Percentiles rank a stretch among this genome's conserved stretches.
These are phyloP conservation scores for Neurospora sp. DNA, from an alignment of 495 filamentous ascomycete genomes.

Conservation along the genomic window DNA sequence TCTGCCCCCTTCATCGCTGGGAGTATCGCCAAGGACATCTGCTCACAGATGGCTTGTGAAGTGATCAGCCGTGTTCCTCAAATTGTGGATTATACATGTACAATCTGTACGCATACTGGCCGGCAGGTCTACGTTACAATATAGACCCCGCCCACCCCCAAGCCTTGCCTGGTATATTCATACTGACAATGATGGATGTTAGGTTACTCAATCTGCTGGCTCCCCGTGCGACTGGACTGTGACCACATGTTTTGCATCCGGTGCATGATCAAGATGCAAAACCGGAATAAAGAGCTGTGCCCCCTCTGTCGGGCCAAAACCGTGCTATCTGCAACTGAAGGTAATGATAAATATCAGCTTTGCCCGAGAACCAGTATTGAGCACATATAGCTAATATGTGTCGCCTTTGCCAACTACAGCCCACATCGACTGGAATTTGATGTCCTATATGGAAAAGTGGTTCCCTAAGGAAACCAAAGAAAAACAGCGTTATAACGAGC, in stretches of 20 bases:
- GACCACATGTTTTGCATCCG: slow-evolving; percentile 61
- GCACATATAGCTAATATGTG: neutral
- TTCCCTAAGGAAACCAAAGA: slow-evolving; percentile 62
- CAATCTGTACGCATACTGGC: slow-evolving; percentile 44
- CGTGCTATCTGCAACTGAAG: slow-evolving; percentile 48
- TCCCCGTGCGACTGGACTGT: slow-evolving; percentile 58
- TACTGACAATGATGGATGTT: neutral
- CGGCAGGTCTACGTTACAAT: neutral
- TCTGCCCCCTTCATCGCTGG: slow-evolving; percentile 42
- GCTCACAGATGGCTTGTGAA: slow-evolving; percentile 52
- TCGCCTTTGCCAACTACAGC: slow-evolving; percentile 16
- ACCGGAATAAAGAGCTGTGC: slow-evolving; percentile 46
- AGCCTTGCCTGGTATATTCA: neutral
- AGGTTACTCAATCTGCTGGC: slow-evolving; percentile 48
- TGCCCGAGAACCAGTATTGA: neutral
- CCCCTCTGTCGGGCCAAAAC: slow-evolving; percentile 57
- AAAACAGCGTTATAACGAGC: slow-evolving; percentile 50
- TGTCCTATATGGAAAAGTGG: slow-evolving; percentile 31
- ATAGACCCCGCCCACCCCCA: neutral
- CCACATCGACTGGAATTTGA: slow-evolving; percentile 51
- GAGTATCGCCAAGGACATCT: slow-evolving; percentile 54
- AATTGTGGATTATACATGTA: slow-evolving; percentile 61
- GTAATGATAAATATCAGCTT: slow-evolving; percentile 19
- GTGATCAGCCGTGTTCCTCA: slow-evolving; percentile 59
- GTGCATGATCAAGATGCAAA: slow-evolving; percentile 62